phyloP scores from a whole-genome alignment of 2,329 filamentous ascomycete species.

The Sphaerulina musiva region DNA sequence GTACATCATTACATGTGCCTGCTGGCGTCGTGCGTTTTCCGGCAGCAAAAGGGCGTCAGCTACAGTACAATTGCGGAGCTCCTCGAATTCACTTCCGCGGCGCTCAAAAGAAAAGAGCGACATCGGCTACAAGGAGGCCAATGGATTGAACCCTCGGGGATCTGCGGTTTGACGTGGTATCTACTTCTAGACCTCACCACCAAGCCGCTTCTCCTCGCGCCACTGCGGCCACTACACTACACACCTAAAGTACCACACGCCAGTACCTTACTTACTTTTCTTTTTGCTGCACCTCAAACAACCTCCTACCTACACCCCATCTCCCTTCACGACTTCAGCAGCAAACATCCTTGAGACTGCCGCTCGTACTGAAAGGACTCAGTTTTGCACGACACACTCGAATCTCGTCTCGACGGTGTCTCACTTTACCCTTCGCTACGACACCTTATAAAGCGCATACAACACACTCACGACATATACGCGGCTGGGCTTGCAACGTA shows the following conservation, averaged over 20 bases:
- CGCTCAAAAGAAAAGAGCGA: background rate
- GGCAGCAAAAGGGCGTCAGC: background rate
- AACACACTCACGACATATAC: conserved; percentile 6
- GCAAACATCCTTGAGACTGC: background rate
- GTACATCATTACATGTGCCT: no score
- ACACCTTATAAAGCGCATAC: conserved; percentile 3
- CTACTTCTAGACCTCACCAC: background rate
- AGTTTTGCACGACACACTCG: background rate
- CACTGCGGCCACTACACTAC: background rate
- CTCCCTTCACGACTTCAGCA: background rate
- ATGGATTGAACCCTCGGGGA: background rate
- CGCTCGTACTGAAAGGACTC: background rate
- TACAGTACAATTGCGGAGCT: background rate
- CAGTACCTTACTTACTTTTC: no score
- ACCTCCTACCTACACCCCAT: background rate
- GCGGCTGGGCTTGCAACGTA: conserved; percentile 35
- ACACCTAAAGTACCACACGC: background rate
- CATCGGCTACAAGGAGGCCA: background rate
- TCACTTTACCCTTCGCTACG: background rate
- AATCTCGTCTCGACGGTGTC: background rate
- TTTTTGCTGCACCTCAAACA: no score
- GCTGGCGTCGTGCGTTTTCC: no score
- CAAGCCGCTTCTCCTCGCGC: background rate
- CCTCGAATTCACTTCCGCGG: background rate
- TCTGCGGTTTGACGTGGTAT: background rate